A percentile compares a stretch with the other conserved stretches of the same genome.
phyloP scores from a whole-genome alignment of 345 rosid species.

The Brassica napus region DNA sequence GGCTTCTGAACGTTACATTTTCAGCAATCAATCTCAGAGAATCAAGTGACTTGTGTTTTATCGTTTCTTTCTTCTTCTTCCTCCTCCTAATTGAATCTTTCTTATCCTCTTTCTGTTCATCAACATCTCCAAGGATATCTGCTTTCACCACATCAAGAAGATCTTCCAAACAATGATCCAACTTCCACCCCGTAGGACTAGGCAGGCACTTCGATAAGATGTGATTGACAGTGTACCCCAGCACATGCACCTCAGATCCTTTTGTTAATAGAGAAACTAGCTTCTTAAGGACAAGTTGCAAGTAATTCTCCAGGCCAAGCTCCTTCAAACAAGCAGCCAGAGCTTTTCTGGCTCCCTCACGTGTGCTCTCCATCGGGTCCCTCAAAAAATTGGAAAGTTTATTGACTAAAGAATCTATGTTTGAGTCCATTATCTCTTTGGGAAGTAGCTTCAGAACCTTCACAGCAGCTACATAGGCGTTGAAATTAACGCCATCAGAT shows the following conservation, averaged over 20 bases:
- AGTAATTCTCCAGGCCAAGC: conserved; percentile 66
- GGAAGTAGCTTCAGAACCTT: conserved; percentile 85
- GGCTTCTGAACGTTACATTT: conserved; percentile 61
- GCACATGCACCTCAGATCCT: conserved; percentile 75
- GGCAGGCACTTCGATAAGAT: conserved; percentile 55
- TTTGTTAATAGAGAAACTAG: conserved; percentile 57
- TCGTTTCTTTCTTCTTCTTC: conserved; percentile 51
- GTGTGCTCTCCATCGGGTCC: conserved; percentile 52
- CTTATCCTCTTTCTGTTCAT: conserved; percentile 65
- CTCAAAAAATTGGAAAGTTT: conserved; percentile 61
- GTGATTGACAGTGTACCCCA: conserved; percentile 67
- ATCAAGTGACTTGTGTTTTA: conserved; percentile 64
- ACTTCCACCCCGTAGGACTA: conserved; percentile 44
- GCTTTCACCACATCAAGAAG: conserved; percentile 63
- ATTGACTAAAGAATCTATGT: conserved; percentile 64
- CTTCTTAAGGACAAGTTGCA: conserved; percentile 54
- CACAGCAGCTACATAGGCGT: conserved; percentile 58
- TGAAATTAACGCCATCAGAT: conserved; percentile 58
- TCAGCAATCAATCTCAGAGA: conserved; percentile 68
- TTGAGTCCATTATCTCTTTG: conserved; percentile 62
- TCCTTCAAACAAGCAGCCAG: conserved; percentile 79
- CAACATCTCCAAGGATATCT: conserved; percentile 75
- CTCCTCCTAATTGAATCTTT: not conserved
- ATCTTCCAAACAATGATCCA: conserved; percentile 76
- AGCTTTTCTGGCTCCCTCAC: conserved; percentile 76